Evolutionary conservation across 305 asterid genomes (phyloP).

Genomic region (Solanum aculeatissimum): DNA sequence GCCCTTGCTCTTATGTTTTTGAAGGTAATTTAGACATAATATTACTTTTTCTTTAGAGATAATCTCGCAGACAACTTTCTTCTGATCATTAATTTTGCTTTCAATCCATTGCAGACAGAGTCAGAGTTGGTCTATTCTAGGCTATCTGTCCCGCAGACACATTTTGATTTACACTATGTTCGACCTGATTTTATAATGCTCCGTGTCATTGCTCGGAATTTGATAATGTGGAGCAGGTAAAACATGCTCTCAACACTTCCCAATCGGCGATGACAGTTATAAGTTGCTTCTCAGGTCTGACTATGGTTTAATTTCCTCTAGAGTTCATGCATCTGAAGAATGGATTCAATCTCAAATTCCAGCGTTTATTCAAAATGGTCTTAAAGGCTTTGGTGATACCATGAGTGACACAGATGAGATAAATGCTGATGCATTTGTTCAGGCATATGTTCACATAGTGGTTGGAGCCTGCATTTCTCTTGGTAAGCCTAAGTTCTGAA

Average conservation of each 20-base stretch:
- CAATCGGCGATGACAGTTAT: neutral
- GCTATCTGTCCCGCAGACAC: slow-evolving; percentile 75
- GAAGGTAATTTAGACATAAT: slow-evolving; percentile 42
- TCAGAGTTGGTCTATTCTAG: slow-evolving; percentile 73
- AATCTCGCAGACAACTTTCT: neutral
- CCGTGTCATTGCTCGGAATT: slow-evolving; percentile 77
- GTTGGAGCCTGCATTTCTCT: slow-evolving; percentile 89
- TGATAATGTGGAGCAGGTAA: slow-evolving; percentile 95
- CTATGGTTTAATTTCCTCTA: slow-evolving; percentile 3
- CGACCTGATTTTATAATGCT: slow-evolving; percentile 96
- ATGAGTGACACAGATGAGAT: slow-evolving; percentile 55
- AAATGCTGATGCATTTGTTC: slow-evolving; percentile 79
- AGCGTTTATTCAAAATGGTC: slow-evolving; percentile 49
- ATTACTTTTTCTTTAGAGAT: neutral
- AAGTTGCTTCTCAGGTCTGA: neutral
- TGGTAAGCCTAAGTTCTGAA: slow-evolving; percentile 30
- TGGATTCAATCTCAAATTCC: slow-evolving; percentile 86
- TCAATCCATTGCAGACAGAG: slow-evolving; percentile 54
- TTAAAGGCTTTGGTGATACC: slow-evolving; percentile 47
- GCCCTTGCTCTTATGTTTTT: slow-evolving; percentile 82
- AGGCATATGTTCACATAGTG: slow-evolving; percentile 76
- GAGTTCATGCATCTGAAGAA: slow-evolving; percentile 77
- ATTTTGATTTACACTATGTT: slow-evolving; percentile 79
- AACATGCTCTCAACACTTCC: neutral
- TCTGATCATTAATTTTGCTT: neutral